Percentiles rank a stretch among this genome's conserved stretches.
phyloP scores from a whole-genome alignment of 345 rosid genomes.

The Linum trigynum region DNA sequence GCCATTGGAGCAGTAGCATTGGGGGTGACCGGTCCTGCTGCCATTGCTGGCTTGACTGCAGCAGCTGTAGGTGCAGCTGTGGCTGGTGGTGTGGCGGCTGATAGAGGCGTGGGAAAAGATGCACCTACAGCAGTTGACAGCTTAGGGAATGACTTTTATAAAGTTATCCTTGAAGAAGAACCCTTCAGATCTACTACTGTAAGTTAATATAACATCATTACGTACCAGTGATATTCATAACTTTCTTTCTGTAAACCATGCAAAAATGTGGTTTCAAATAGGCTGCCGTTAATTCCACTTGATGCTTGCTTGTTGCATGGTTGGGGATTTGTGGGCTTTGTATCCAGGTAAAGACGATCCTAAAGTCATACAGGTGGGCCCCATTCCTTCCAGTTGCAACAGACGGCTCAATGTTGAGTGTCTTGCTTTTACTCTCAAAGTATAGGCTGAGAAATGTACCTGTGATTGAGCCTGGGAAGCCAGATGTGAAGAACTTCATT shows the following conservation, averaged over 20 bases:
- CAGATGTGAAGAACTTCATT: conserved; percentile 65
- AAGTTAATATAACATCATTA: conserved; percentile 11
- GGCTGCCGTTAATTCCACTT: not conserved
- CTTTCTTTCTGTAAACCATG: not conserved
- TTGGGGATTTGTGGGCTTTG: not conserved
- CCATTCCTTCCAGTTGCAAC: conserved; percentile 73
- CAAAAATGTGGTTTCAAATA: not conserved
- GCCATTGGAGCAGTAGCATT: conserved; percentile 67
- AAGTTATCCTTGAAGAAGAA: conserved; percentile 68
- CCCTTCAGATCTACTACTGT: conserved; percentile 80
- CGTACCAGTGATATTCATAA: not conserved
- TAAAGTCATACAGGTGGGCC: conserved; percentile 65
- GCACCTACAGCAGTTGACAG: conserved; percentile 59
- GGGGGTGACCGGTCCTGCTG: conserved; percentile 64
- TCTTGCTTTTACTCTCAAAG: conserved; percentile 67
- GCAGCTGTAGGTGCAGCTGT: conserved; percentile 88
- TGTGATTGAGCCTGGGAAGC: conserved; percentile 53
- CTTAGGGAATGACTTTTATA: conserved; percentile 68
- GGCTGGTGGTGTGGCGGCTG: conserved; percentile 63
- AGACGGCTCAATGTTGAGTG: conserved; percentile 76
- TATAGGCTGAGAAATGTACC: conserved; percentile 76
- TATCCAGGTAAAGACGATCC: conserved; percentile 56
- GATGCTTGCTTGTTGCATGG: conserved; percentile 1
- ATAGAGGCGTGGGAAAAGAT: conserved; percentile 52
- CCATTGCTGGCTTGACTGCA: conserved; percentile 53